phyloP scores from a whole-genome alignment of 2,329 filamentous ascomycete species.

The Calonectria hongkongensis region DNA sequence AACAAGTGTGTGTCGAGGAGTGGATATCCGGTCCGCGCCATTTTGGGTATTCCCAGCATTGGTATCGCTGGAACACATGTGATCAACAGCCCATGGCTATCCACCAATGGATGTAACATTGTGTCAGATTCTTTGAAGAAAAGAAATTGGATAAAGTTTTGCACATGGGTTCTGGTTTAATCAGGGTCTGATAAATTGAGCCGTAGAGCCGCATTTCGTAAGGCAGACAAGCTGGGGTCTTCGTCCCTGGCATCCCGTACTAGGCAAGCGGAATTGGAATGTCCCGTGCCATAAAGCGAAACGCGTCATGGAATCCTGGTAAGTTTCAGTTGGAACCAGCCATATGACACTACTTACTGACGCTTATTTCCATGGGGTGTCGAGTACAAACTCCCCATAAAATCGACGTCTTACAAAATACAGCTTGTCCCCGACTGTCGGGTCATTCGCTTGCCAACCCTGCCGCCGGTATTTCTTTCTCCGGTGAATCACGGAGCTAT shows the following conservation, averaged over 20 bases:
- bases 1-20: conserved; percentile 1
- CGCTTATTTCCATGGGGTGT: neutral
- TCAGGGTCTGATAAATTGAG: neutral
- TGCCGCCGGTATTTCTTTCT: neutral
- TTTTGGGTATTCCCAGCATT: neutral
- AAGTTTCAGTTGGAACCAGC: neutral
- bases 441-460: neutral
- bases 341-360: neutral
- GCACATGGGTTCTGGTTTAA: neutral
- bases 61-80: neutral
- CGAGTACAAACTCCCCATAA: neutral
- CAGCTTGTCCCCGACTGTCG: neutral
- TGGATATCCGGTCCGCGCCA: conserved; percentile 13
- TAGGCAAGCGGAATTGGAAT: neutral
- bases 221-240: neutral
- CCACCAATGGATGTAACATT: neutral
- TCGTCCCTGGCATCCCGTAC: neutral
- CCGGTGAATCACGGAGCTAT: neutral
- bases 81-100: neutral
- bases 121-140: neutral
- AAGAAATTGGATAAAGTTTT: neutral
- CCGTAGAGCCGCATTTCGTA: neutral
- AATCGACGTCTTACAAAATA: neutral
- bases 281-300: neutral
- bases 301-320: neutral